Percentiles rank a stretch among this genome's conserved stretches.
Conservation (phyloP, 257 asterid genomes). For the Ligustrum vulgare region DNA sequence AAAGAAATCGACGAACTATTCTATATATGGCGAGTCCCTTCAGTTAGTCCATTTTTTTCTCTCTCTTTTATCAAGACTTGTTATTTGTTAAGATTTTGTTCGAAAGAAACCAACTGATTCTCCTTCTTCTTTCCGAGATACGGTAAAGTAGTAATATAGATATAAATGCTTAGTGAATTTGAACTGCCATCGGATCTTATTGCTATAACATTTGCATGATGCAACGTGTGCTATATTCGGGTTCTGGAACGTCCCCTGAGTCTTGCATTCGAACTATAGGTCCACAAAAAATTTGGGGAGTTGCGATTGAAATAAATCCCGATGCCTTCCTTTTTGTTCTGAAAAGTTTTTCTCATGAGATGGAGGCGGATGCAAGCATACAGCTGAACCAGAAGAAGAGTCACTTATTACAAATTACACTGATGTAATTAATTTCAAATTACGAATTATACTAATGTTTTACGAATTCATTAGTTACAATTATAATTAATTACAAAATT, state of each 20-base stretch:
- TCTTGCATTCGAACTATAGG: constrained; percentile 57
- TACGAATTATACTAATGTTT: too few species aligned
- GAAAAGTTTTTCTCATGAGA: constrained; percentile 24
- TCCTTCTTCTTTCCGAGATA: neutral
- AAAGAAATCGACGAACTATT: constrained; percentile 38
- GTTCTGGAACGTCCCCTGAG: constrained; percentile 57
- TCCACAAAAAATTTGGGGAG: constrained; percentile 41
- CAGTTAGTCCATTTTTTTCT: neutral
- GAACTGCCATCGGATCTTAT: neutral
- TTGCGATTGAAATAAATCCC: constrained; percentile 41
- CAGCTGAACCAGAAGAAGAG: constrained; percentile 36
- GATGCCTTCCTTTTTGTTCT: constrained; percentile 34
- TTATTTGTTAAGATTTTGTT: neutral
- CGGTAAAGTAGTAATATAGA: neutral
- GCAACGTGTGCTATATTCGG: constrained; percentile 69
- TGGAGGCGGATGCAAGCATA: constrained; percentile 30
- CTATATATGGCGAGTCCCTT: constrained; percentile 50
- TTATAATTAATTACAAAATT: too few species aligned
- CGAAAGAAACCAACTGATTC: neutral
- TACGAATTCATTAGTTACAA: too few species aligned
- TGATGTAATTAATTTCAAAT: too few species aligned
- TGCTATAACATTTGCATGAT: neutral
- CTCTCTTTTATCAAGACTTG: neutral
- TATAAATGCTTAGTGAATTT: neutral
- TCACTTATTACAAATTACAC: too few species aligned